Evolutionary conservation across 75 land plant genomes (phyloP).

Genomic region (Selaginella moellendorffii): DNA sequence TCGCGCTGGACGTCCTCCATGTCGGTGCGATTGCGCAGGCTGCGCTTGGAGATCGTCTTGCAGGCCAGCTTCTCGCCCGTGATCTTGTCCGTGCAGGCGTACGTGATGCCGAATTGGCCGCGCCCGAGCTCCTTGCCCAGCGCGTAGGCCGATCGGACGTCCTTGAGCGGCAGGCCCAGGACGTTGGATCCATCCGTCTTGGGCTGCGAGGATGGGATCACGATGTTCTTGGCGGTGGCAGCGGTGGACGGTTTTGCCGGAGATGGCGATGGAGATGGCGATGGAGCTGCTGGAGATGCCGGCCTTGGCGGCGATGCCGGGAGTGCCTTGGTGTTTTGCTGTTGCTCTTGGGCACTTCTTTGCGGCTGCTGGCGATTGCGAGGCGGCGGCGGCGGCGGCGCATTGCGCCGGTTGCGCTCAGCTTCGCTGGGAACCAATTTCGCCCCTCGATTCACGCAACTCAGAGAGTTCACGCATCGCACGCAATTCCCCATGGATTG

Average conservation of each 20-base stretch:
- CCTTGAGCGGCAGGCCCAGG: background rate
- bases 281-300: background rate
- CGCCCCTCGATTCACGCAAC: background rate
- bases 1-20: constrained; percentile 1
- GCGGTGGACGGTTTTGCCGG: background rate
- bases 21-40: background rate
- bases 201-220: background rate
- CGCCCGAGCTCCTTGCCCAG: constrained; percentile 1
- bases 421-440: constrained; percentile 1
- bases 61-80: constrained; percentile 5
- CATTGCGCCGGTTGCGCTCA: background rate
- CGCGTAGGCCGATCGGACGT: background rate
- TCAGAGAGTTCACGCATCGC: constrained; percentile 5
- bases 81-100: background rate
- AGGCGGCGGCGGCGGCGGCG: background rate
- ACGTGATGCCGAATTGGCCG: constrained; percentile 2
- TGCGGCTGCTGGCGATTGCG: background rate
- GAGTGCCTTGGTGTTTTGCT: background rate
- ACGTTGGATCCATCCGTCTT: background rate
- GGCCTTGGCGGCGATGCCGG: background rate
- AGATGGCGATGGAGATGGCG: background rate
- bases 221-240: background rate
- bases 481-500: constrained; percentile 3
- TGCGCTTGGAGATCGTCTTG: background rate
- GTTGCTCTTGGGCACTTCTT: no score